Percentiles rank a stretch among this genome's conserved stretches.
Conservation (phyloP, 176 grass and related monocot genomes). For the Lolium multiflorum region DNA sequence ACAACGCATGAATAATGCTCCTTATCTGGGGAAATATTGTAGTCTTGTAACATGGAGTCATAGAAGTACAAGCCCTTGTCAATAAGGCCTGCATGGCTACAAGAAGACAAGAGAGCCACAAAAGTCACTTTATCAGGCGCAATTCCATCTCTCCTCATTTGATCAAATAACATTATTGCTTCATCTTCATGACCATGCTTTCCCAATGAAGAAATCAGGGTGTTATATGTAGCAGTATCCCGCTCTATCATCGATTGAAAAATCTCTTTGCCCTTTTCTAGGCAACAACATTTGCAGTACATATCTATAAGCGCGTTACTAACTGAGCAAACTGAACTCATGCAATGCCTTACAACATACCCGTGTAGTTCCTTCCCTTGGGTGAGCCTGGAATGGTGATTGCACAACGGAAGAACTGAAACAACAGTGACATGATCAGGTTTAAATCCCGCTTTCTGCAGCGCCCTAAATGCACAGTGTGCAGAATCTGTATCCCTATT, state of each 20-base stretch:
- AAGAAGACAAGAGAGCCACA: conserved; percentile 71
- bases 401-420: conserved; percentile 64
- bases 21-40: conserved; percentile 62
- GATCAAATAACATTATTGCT: conserved; percentile 55
- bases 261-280: conserved; percentile 45
- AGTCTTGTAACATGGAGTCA: conserved; percentile 60
- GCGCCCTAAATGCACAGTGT: conserved; percentile 35
- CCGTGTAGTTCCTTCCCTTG: conserved; percentile 62
- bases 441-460: conserved; percentile 49
- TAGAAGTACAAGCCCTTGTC: conserved; percentile 65
- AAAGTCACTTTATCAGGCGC: conserved; percentile 74
- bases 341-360: conserved; percentile 44
- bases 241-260: conserved; percentile 46
- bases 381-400: conserved; percentile 46
- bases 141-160: conserved; percentile 52
- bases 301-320: conserved; percentile 71
- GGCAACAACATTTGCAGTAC: conserved; percentile 72
- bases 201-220: conserved; percentile 68
- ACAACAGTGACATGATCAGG: conserved; percentile 62
- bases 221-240: conserved; percentile 68
- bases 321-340: conserved; percentile 56
- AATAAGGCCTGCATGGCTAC: conserved; percentile 69
- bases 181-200: conserved; percentile 58
- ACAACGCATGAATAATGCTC: conserved; percentile 74
- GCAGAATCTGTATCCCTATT: conserved; percentile 58